Base-by-base conservation (phyloP, 1,284 basidiomycete species). In the Cryptococcus deneoformans region DNA sequence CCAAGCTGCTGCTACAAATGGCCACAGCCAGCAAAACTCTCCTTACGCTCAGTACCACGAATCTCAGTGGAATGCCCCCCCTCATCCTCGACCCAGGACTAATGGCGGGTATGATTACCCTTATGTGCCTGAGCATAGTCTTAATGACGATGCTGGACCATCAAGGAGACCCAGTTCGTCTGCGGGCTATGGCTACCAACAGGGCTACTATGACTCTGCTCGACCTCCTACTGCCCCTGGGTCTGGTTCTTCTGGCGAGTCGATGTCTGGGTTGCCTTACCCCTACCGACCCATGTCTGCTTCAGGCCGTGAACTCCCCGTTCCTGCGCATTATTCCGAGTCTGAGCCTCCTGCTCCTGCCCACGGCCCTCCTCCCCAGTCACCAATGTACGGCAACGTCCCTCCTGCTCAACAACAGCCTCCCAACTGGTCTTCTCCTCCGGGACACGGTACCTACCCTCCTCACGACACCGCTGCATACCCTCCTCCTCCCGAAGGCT, bases 211-310 rank as follows among this genome's bases (percentile, higher is more conserved):
- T 54, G 67, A 70, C 47, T 65, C 64, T 10, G 24, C 36, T 9
- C 62, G 68, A 38, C 69, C 69, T 16, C 64, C 65, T 11, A 62
- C 62, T 12, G 16, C 50, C 2, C 60, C 68, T 7, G 69, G 68
- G 12, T 67, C 69, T 5, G 61, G 57, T 7, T 58, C 69, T 6
- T 65, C 66, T 7, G 50, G 59, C 39, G 67, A 72, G 36, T 61
- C 66, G 9, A 46, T 60, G 16, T 55, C 64, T 16, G 67, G 69
- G 46, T 54, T 73, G 35, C 67, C 66, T 0, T 75, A 72, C 54
- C 67, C 67, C 9, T 75, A 74, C 56, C 64, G 74, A 46, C 72
- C 74, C 2, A 67, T 75, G 59, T 76, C 74, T 4, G 68, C 71
- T 0, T 67, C 66, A 46, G 73, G 73, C 5, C 65, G 71, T 6